phyloP scores from a whole-genome alignment of 495 filamentous ascomycete species.

The Neurospora sp. region DNA sequence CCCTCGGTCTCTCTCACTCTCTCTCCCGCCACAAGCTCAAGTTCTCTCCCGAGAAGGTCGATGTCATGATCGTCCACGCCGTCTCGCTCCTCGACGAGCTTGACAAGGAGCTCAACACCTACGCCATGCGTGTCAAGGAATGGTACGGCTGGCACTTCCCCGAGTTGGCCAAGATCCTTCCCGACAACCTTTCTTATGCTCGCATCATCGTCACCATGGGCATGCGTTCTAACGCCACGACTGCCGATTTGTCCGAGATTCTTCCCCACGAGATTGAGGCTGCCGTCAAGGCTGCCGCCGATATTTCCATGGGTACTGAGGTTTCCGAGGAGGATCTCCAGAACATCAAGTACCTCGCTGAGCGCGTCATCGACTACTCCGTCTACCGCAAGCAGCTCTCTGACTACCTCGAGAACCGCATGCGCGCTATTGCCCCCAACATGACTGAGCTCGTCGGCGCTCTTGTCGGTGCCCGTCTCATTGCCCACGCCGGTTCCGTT shows the following conservation, averaged over 20 bases:
- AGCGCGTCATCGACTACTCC: slow-evolving; percentile 84
- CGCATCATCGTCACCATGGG: slow-evolving; percentile 79
- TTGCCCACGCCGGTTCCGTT: slow-evolving; percentile 89
- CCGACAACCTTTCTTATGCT: slow-evolving; percentile 94
- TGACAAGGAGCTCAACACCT: slow-evolving; percentile 97
- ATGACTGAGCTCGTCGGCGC: slow-evolving; percentile 89
- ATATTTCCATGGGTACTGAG: slow-evolving; percentile 97
- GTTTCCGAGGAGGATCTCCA: slow-evolving; percentile 82
- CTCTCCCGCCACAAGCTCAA: slow-evolving; percentile 97
- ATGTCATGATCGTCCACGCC: slow-evolving; percentile 98
- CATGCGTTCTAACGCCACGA: slow-evolving; percentile 65
- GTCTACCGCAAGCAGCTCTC: slow-evolving; percentile 84
- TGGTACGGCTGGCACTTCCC: slow-evolving; percentile 99
- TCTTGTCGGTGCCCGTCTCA: slow-evolving; percentile 88
- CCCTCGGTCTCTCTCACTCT: slow-evolving; percentile 90
- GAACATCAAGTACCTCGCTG: slow-evolving; percentile 81
- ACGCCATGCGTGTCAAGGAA: slow-evolving; percentile 98
- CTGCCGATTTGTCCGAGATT: slow-evolving; percentile 76
- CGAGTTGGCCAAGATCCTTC: slow-evolving; percentile 90
- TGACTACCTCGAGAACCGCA: slow-evolving; percentile 80
- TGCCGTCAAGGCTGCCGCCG: slow-evolving; percentile 86
- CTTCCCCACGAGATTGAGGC: slow-evolving; percentile 93
- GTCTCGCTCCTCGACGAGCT: slow-evolving; percentile 89
- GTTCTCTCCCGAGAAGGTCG: slow-evolving; percentile 98
- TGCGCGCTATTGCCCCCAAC: slow-evolving; percentile 96